Conservation (phyloP, 495 filamentous ascomycete species). For the Hypoxylon trugodes region DNA sequence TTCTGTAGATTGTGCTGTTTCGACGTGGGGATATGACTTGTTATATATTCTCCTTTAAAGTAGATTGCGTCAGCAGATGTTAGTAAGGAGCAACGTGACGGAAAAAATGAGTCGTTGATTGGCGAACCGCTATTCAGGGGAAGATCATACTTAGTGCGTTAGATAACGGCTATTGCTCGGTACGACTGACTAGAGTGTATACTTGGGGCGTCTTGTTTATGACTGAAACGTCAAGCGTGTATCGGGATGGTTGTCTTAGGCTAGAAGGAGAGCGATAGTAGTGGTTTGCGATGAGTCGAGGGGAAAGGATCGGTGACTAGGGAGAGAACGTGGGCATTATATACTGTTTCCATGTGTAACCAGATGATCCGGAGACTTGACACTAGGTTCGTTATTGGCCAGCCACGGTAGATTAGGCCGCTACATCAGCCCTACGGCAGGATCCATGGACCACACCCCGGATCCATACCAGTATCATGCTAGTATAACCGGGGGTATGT, state of each 20-base stretch:
- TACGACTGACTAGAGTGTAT: not conserved
- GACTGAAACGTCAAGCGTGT: not conserved
- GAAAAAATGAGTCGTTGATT: not conserved
- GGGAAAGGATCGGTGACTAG: slow-evolving; percentile 6
- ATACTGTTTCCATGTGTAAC: slow-evolving; percentile 28
- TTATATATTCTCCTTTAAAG: not conserved
- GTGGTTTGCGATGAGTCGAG: slow-evolving; percentile 10
- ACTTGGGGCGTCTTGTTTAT: not conserved
- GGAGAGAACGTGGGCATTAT: slow-evolving; percentile 28
- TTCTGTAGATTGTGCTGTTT: not conserved
- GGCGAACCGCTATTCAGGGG: not conserved
- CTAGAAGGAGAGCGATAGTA: not conserved
- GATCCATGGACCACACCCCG: slow-evolving; percentile 35
- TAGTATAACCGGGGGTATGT: slow-evolving; percentile 18
- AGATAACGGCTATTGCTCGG: not conserved
- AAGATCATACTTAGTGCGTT: slow-evolving; percentile 4
- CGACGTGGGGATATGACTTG: too few species aligned
- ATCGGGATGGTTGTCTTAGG: slow-evolving; percentile 1
- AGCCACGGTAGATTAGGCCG: slow-evolving; percentile 31
- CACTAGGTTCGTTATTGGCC: slow-evolving; percentile 26
- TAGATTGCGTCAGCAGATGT: not conserved
- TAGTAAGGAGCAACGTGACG: not conserved
- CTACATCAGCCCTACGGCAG: slow-evolving; percentile 41
- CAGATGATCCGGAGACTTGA: slow-evolving; percentile 8
- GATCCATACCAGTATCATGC: slow-evolving; percentile 21